Evolutionary conservation across 345 rosid genomes (phyloP), one percentile per base, ranked within the genome.

Genomic region (Bruguiera sexangula): DNA sequence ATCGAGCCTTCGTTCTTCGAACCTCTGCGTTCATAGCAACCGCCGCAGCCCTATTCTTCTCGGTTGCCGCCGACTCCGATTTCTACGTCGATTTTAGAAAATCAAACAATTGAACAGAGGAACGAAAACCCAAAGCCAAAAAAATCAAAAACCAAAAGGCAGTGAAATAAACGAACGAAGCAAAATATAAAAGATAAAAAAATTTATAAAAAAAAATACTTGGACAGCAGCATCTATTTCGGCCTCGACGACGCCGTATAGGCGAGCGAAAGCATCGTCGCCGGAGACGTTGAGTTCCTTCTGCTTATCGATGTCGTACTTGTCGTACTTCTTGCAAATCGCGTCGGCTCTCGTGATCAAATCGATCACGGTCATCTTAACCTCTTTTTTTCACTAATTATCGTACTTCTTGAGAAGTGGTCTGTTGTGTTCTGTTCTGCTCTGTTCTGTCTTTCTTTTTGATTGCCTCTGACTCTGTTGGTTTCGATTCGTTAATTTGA

Each of bases 11-110:
- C 0, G 80, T 76, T 68, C 80, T 67, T 34, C 80, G 69, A 26
- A 76, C 58, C 73, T 68, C 80, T 1, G 76, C 80, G 37, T 76
- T 76, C 46, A 72, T 63, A 56, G 80, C 76, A 24, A 72, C 69
- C 18, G 20, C 80, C 13, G 73, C 51, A 3, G 80, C 70, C 62
- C 76, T 67, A 26, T 56, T 76, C 48, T 63, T 68, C 73, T 68
- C 76, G 20, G 64, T 22, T 20, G 69, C 56, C 26, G 69, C 70
- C 30, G 66, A 57, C 51, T 72, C 80, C 61, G 73, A 68, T 76
- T 76, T 76, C 80, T 76, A 13, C 20, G 21, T 1, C 8, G 8
- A 30, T n/a, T 29, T 29, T 11, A 43, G 50, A 43, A 43, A 43
- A 43, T 43, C 50, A 13, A 43, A 13, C 18, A 13, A 15, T 8